Evolutionary conservation across 345 rosid genomes (phyloP), one percentile per base, ranked within the genome.

Genomic region (Lumnitzera racemosa): DNA sequence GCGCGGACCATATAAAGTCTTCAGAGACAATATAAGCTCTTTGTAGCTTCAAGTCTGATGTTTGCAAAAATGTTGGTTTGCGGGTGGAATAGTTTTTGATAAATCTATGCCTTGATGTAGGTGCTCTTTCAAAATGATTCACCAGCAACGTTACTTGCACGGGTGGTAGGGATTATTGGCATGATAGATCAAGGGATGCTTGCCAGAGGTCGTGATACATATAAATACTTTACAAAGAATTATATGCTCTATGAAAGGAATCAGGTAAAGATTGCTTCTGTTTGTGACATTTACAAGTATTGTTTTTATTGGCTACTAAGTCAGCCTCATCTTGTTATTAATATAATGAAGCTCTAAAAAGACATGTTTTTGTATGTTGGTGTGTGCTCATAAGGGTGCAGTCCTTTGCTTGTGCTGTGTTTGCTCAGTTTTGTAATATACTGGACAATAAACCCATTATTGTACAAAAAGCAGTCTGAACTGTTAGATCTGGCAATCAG

Each of bases 51-150:
- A 36, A 25, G 27, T 16, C 17, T 48, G n/a, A 16, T 13, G 64
- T 17, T 10, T 49, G 49, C 20, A n/a, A 20, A 36, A 36, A 36
- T 61, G 16, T 50, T 36, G n/a, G 49, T 15, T 56, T 31, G 43
- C 13, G 31, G 15, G 12, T 25, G 15, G 2, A 43, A n/a, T 50
- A 14, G 6, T 25, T 11, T 47, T 23, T 31, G 16, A 31, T 53
- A 59, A 20, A 48, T 20, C 49, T 61, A 68, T 36, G 51, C 61
- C 41, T 67, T 63, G 27, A 17, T 73, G 72, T 62, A 91, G 99
- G 99, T 95, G 59, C 91, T 95, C 47, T 95, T 95, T 78, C 98
- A 95, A 76, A 95, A 90, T 72, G 99, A 95, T 82, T 95, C 99
- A 20, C 88, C 98, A 31, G 95, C 91, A 24, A 90, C 98, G 24